Evolutionary conservation across 108 stramenopile species (phyloP), one percentile per base, ranked within the genome.

Genomic region (Nannochloropsis gaditana): DNA sequence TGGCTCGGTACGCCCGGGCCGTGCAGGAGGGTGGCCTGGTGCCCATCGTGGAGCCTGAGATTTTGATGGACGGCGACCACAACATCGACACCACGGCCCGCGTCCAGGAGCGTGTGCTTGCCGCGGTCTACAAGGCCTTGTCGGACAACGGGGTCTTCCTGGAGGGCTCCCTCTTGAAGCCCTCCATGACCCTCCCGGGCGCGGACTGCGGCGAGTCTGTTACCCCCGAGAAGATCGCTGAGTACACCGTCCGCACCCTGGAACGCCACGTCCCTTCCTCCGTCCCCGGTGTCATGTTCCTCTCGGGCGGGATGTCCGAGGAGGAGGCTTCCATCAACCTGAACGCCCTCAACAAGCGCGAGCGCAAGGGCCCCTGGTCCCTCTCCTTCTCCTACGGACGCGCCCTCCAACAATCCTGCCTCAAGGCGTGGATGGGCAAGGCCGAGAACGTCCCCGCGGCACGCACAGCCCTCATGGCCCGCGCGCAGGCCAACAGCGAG

Each of bases 21-120:
- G 95, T 94, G 85, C 96, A 96, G 89, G 90, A 88, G 73, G 94
- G 94, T 82, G 96, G 96, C 9, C 89, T 96, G 9, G 93, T 96
- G 84, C 96, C 96, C 45, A 96, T 96, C 85, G 96, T 96, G n/a
- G 96, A 96, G 90, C 96, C 96, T 11, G 96, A 96, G 90, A 89
- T 96, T 45, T 88, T 93, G 42, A 92, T 93, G 90, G 93, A 93
- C 81, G 93, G 93, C 80, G 85, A 88, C 82, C 92, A 92, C 91
- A 79, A 79, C 80, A 90, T 93, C 43, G 92, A 90, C 85, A 91
- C 85, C 43, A 90, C 91, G 73, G 92, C 92, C 42, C 86, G 45
- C 10, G 92, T 90, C 21, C 91, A 91, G 80, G 90, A 92, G 91
- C 43, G 79, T 42, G 92, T 92, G 47, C 86, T 92, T 44, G 90